Percentiles rank a stretch among this genome's conserved stretches.
phyloP scores from a whole-genome alignment of 169 alveolate genomes.

The Plasmodium knowlesi region DNA sequence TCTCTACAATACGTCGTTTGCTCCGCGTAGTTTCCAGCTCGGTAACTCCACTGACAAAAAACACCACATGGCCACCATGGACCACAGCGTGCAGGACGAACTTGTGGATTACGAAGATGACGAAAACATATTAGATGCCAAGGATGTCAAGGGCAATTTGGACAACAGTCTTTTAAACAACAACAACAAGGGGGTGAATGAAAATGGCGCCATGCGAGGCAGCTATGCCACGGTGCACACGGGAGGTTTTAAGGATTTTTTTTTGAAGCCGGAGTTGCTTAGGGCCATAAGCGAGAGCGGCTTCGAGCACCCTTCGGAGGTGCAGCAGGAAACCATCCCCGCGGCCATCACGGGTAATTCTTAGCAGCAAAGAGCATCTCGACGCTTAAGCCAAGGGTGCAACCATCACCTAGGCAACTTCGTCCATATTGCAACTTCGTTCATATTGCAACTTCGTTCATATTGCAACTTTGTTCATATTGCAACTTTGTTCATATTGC shows the following conservation, averaged over 20 bases:
- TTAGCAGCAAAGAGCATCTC: background rate
- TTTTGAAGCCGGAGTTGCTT: conserved; percentile 96
- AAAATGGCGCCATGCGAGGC: conserved; percentile 88
- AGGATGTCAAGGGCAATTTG: conserved; percentile 65
- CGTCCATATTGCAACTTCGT: too few species aligned
- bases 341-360: conserved; percentile 96
- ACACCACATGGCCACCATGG: conserved; percentile 73
- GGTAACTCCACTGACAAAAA: background rate
- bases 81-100: conserved; percentile 82
- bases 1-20: background rate
- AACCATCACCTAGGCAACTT: background rate
- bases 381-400: background rate
- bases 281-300: conserved; percentile 98
- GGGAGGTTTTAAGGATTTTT: conserved; percentile 96
- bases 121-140: conserved; percentile 78
- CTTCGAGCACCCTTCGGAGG: conserved; percentile 99
- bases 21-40: background rate
- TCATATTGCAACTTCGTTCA: too few species aligned
- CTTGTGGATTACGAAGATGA: conserved; percentile 87
- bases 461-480: too few species aligned
- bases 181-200: conserved; percentile 76
- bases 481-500: too few species aligned
- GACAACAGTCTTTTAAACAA: conserved; percentile 76
- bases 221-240: conserved; percentile 93
- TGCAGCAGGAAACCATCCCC: conserved; percentile 99